Conservation (phyloP, 345 rosid species). For the Lenwebbia sp. region DNA sequence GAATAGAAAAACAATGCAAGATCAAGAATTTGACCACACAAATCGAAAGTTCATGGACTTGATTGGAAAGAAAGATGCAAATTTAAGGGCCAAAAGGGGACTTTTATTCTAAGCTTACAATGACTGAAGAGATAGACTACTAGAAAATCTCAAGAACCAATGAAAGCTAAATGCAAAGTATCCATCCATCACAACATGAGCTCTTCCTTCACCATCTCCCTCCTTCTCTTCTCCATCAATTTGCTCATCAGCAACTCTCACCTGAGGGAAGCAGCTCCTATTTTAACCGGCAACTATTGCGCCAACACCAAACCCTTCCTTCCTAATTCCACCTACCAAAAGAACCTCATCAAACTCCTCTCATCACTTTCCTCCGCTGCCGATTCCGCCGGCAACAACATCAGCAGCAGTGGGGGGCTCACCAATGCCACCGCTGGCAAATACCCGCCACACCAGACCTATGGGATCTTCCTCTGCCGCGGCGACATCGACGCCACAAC, state of each 20-base stretch:
- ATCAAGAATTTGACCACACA: not conserved
- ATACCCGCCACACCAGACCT: not conserved
- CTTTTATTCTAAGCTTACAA: not conserved
- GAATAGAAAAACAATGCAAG: not conserved
- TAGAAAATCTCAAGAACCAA: no score
- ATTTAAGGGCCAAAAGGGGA: not conserved
- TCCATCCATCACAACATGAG: not conserved
- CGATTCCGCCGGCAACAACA: not conserved
- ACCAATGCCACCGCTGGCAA: not conserved
- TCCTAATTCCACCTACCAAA: not conserved
- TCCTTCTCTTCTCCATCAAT: not conserved
- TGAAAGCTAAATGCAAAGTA: not conserved
- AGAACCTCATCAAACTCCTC: not conserved
- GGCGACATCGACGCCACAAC: not conserved
- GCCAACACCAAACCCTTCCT: not conserved
- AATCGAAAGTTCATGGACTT: no score
- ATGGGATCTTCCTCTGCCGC: not conserved
- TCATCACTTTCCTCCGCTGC: not conserved
- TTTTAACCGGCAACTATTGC: fast-evolving
- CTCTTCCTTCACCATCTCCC: not conserved
- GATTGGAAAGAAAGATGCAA: no score
- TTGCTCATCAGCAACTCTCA: not conserved
- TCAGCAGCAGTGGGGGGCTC: not conserved
- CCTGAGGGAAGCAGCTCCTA: not conserved
- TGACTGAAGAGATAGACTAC: no score